Evolutionary conservation across 176 grass and related monocot genomes (phyloP), one percentile per base, ranked within the genome.

Genomic region (Musa troglodytarum): DNA sequence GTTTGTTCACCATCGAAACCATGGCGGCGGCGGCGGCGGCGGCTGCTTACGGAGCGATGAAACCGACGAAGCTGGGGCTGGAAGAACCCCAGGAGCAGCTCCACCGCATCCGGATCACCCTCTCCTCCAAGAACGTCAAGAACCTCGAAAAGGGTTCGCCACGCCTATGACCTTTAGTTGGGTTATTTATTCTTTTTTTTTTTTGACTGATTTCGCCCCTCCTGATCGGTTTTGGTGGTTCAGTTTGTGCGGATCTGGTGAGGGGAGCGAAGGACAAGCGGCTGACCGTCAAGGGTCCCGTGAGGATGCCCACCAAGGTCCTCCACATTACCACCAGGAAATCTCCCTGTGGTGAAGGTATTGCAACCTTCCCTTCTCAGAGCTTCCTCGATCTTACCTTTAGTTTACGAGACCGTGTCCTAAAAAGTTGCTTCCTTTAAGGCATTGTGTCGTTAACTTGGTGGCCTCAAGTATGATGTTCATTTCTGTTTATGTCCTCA

Each of bases 101-200:
- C 0, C 65, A 68, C 28, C 65, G 65, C 6, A 68, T 68, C 65
- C 65, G 65, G 65, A 68, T 68, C 65, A 68, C 65, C 65, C 65
- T 68, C 12, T 68, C 65, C 26, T 68, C 65, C 26, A 68, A 68
- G 65, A 68, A 68, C 65, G 65, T 68, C 13, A 68, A 68, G 65
- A 68, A 68, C 16, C 65, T 68, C 1, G 65, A 68, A 26, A 68
- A 68, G 21, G 65, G 65, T 68, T 7, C 34, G 6, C 6, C 6
- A 43, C 7, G 0, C 34, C 34, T 43, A 43, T 43, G 34, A 43
- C 34, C 4, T 43, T 43, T 43, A 43, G 34, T 43, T 43, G 34
- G 34, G 34, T 43, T 43, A 3, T 43, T 43, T 43, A 43, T 6
- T 43, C 3, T 29, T 28, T 28, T 28, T 34, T 34, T 43, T 43